Evolutionary conservation across 148 eudicot species (phyloP).

Genomic region (Euryodendron excelsum): DNA sequence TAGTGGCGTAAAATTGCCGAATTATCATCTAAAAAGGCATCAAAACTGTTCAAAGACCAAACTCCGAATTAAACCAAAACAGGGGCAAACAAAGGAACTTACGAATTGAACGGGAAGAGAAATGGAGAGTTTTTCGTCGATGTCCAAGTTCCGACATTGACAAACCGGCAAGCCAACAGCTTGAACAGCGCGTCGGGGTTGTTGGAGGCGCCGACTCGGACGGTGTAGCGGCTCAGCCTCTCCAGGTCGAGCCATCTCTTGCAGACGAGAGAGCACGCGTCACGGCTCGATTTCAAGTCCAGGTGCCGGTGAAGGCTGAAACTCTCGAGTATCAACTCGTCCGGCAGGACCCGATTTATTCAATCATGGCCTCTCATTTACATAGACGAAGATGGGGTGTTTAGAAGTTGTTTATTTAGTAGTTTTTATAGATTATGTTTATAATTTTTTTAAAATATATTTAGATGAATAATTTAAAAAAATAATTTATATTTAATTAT

Average conservation of each 20-base stretch:
- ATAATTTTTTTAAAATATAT: no score
- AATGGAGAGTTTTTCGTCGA: constrained; percentile 59
- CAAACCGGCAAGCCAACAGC: constrained; percentile 42
- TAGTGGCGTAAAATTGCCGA: no score
- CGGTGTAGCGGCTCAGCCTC: constrained; percentile 57
- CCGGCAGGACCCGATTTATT: constrained; percentile 53
- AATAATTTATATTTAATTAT: no score
- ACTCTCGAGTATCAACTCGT: constrained; percentile 65
- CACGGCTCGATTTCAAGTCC: constrained; percentile 50
- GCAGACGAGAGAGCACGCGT: constrained; percentile 67
- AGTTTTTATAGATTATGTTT: no score
- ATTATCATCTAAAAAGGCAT: neutral
- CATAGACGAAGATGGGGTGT: no score
- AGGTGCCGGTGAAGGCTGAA: constrained; percentile 39
- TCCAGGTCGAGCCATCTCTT: constrained; percentile 65
- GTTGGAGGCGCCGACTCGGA: constrained; percentile 70
- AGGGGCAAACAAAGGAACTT: neutral
- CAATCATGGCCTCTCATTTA: constrained; percentile 51
- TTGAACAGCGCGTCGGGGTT: constrained; percentile 47
- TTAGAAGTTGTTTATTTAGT: no score
- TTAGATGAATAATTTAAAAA: no score
- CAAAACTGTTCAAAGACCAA: neutral
- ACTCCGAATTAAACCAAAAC: neutral
- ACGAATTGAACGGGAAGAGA: constrained; percentile 35
- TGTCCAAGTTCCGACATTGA: constrained; percentile 34